phyloP scores from a whole-genome alignment of 306 rosid genomes.

The Acacia acuminata region DNA sequence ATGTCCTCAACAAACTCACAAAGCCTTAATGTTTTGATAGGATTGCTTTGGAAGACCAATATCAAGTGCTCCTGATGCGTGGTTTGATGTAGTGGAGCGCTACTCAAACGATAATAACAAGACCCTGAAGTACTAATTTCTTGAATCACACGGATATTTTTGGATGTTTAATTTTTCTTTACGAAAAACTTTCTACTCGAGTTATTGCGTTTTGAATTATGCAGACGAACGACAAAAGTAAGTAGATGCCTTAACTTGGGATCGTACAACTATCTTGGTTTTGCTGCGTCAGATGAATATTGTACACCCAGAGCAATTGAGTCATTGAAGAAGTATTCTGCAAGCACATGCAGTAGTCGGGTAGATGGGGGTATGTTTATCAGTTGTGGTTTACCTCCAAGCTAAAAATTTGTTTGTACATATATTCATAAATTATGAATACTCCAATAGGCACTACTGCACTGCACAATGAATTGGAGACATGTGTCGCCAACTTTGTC shows the following conservation, averaged over 20 bases:
- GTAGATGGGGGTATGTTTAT: constrained; percentile 73
- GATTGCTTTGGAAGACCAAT: constrained; percentile 98
- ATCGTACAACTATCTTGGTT: constrained; percentile 91
- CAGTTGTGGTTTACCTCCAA: constrained; percentile 11
- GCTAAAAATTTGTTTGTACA: neutral
- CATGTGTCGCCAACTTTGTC: constrained; percentile 66
- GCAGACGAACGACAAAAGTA: constrained; percentile 66
- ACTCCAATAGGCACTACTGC: constrained; percentile 60
- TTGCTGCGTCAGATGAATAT: constrained; percentile 68
- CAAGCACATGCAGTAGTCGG: constrained; percentile 88
- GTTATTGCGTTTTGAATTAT: constrained; percentile 13
- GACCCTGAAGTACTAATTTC: constrained; percentile 59
- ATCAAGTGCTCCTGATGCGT: constrained; percentile 94
- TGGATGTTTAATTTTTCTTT: neutral
- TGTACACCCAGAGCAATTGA: constrained; percentile 83
- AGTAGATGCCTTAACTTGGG: constrained; percentile 90
- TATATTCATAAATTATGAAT: constrained; percentile 18
- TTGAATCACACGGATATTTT: neutral
- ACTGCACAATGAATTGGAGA: constrained; percentile 72
- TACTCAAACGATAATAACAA: constrained; percentile 85
- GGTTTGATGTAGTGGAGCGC: constrained; percentile 98
- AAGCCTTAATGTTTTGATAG: constrained; percentile 42
- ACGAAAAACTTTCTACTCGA: neutral
- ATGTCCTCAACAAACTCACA: neutral
- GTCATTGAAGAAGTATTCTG: constrained; percentile 68